These are phyloP conservation scores for Ogataea wickerhamii DNA, from an alignment of 805 yeast genomes.

Conservation along the genomic window DNA sequence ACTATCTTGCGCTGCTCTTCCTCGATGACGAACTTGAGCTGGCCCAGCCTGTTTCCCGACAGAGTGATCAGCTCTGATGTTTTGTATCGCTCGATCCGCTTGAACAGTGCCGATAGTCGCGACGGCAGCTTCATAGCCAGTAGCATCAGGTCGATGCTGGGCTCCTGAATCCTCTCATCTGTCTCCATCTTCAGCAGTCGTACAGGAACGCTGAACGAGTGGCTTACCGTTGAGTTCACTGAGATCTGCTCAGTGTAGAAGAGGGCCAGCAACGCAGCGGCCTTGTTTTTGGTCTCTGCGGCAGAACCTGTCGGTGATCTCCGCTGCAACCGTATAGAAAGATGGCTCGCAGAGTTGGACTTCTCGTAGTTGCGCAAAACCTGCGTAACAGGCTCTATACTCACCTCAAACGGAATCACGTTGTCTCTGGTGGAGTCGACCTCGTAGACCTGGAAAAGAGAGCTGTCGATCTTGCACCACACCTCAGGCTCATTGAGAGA, in stretches of 20 bases:
- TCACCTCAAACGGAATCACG: constrained; percentile 56
- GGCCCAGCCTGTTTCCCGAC: constrained; percentile 47
- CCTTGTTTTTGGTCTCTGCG: constrained; percentile 23
- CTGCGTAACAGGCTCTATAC: constrained; percentile 56
- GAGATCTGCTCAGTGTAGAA: constrained; percentile 47
- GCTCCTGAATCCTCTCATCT: constrained; percentile 56
- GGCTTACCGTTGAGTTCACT: constrained; percentile 47
- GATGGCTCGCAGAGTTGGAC: constrained; percentile 44
- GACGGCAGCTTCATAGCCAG: constrained; percentile 50
- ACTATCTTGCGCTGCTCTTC: constrained; percentile 55
- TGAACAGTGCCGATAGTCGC: constrained; percentile 51
- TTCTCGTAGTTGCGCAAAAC: constrained; percentile 55
- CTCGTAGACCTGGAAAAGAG: constrained; percentile 47
- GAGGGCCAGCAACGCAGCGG: constrained; percentile 49
- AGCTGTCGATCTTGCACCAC: constrained; percentile 55
- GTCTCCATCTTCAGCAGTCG: constrained; percentile 53
- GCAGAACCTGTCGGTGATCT: constrained; percentile 24
- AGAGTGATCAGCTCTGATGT: constrained; percentile 49
- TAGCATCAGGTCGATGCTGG: constrained; percentile 53
- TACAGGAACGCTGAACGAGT: constrained; percentile 70
- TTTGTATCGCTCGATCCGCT: constrained; percentile 63
- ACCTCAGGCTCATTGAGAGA: constrained; percentile 59
- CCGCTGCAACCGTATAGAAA: constrained; percentile 50
- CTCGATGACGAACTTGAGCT: constrained; percentile 47
- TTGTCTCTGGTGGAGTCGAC: constrained; percentile 51